Conservation (phyloP, 495 filamentous ascomycete genomes). For the Penicillium bovifimosum region DNA sequence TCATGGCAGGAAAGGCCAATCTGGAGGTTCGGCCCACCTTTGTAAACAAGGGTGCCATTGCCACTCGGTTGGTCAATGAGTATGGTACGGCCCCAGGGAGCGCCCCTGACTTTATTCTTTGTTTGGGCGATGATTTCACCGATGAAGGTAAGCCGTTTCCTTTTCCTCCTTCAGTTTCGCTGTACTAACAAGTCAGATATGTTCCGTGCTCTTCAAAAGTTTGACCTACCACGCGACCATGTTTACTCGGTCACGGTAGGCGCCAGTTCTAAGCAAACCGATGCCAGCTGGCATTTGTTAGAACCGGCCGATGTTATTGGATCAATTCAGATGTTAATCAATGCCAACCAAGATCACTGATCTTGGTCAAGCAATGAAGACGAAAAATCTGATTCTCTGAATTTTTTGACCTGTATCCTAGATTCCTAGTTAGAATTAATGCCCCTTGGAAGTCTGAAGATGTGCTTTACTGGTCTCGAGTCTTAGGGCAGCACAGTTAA, state of each 20-base stretch:
- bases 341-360: slow-evolving; percentile 32
- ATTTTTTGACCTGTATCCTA: no score
- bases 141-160: slow-evolving; percentile 71
- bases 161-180: neutral
- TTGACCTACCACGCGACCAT: slow-evolving; percentile 51
- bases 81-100: slow-evolving; percentile 49
- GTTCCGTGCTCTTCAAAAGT: slow-evolving; percentile 60
- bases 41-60: slow-evolving; percentile 95
- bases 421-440: no score
- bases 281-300: slow-evolving; percentile 79
- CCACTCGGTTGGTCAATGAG: slow-evolving; percentile 64
- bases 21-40: slow-evolving; percentile 92
- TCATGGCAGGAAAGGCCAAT: slow-evolving; percentile 94
- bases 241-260: slow-evolving; percentile 87
- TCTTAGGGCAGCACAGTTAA: no score
- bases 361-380: no score
- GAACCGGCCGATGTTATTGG: slow-evolving; percentile 85
- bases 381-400: no score
- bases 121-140: slow-evolving; percentile 90
- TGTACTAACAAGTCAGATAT: slow-evolving; percentile 40
- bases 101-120: slow-evolving; percentile 74
- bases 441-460: no score
- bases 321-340: slow-evolving; percentile 64
- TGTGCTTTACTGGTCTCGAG: no score
- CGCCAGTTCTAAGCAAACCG: slow-evolving; percentile 76